phyloP scores from a whole-genome alignment of 192 early-diverging fungal species.

The Haplosporangium gracile region DNA sequence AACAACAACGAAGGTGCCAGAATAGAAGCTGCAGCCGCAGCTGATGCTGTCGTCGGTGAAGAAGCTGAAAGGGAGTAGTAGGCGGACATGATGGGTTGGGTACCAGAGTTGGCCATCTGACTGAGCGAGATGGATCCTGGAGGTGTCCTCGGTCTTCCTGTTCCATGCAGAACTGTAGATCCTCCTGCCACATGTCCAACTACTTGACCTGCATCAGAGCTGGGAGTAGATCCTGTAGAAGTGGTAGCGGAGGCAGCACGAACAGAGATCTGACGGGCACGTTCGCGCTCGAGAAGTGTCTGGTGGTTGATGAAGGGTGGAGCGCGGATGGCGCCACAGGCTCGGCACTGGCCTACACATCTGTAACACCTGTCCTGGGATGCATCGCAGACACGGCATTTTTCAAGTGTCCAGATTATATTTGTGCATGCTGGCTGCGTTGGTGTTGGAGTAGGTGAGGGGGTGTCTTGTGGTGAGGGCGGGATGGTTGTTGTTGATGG shows the following conservation, averaged over 20 bases:
- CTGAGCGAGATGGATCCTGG: slow-evolving; percentile 49
- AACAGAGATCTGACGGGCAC: not conserved
- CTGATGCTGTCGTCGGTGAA: not conserved
- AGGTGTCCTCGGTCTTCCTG: slow-evolving; percentile 21
- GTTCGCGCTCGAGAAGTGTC: slow-evolving; percentile 26
- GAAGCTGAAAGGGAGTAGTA: not conserved
- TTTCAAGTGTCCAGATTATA: slow-evolving; percentile 49
- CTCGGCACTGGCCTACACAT: slow-evolving; percentile 42
- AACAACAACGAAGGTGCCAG: not conserved
- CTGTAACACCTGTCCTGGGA: slow-evolving; percentile 53
- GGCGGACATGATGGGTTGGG: slow-evolving; percentile 8
- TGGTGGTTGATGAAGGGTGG: slow-evolving; percentile 59
- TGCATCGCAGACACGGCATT: slow-evolving; percentile 52
- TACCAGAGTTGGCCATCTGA: slow-evolving; percentile 12
- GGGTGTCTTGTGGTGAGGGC: not conserved
- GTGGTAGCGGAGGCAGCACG: not conserved
- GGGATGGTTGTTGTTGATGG: not conserved
- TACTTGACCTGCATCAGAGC: not conserved
- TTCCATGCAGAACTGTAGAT: not conserved
- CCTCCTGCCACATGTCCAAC: not conserved
- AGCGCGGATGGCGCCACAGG: slow-evolving; percentile 35
- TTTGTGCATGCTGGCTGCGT: slow-evolving; percentile 30
- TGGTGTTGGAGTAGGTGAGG: not conserved
- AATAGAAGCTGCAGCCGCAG: too few species aligned
- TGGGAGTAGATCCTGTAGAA: not conserved